Conservation (phyloP, 83 land plant species). For the Larix sibirica region DNA sequence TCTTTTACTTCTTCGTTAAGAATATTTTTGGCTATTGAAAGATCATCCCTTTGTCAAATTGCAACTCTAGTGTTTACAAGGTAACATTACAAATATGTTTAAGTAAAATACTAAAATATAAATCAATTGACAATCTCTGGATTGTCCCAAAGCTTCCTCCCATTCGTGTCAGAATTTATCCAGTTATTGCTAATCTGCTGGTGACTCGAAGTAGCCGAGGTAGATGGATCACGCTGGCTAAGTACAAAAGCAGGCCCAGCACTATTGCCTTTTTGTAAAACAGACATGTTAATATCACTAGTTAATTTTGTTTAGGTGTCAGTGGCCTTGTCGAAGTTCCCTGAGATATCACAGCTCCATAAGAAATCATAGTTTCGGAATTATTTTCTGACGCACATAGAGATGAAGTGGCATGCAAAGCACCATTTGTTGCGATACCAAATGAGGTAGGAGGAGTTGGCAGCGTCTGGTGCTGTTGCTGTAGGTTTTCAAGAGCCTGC, state of each 20-base stretch:
- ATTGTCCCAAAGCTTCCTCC: neutral
- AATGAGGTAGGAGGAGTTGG: neutral
- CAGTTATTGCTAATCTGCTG: constrained; percentile 13
- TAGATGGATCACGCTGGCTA: constrained; percentile 3
- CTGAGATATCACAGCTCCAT: neutral
- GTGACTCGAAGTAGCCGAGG: neutral
- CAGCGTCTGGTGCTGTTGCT: constrained; percentile 2
- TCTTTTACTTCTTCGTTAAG: neutral
- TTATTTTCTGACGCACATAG: neutral
- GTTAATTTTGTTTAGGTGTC: constrained; percentile 3
- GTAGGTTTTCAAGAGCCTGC: no score
- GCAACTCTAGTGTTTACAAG: neutral
- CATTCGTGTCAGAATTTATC: constrained; percentile 3
- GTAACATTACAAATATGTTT: neutral
- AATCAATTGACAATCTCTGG: constrained; percentile 1
- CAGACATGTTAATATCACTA: constrained; percentile 4
- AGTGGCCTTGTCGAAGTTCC: neutral
- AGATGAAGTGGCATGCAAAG: constrained; percentile 1
- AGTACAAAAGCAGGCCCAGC: neutral
- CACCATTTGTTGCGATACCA: neutral
- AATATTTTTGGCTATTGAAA: constrained; percentile 5
- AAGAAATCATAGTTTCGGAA: neutral
- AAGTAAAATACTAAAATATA: neutral
- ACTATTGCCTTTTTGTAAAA: neutral
- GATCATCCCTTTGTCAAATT: neutral